phyloP scores from a whole-genome alignment of 139 green algal genomes.

The Gonium pectorale region DNA sequence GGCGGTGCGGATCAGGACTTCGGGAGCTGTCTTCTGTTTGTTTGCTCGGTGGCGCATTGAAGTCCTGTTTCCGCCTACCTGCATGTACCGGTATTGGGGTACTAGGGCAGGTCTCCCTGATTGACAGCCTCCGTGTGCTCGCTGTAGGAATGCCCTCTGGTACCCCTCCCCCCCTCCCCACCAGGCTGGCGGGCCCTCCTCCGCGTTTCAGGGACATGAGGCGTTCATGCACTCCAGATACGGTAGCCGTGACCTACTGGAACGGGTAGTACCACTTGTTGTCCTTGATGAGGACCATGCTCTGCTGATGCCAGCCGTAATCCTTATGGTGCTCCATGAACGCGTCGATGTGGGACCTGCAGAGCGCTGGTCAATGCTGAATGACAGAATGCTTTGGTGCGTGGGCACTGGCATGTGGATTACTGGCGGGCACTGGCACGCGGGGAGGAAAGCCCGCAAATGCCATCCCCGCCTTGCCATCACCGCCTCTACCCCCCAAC shows the following conservation, averaged over 20 bases:
- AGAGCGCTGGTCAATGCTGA: too few relatives aligned
- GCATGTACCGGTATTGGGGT: not conserved
- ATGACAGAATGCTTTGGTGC: too few relatives aligned
- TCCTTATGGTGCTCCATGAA: not conserved
- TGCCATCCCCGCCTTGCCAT: too few relatives aligned
- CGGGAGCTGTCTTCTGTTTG: too few relatives aligned
- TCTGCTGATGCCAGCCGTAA: not conserved
- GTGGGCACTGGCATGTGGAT: too few relatives aligned
- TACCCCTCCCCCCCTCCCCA: too few relatives aligned
- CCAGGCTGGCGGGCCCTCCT: not conserved
- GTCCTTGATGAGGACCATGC: not conserved
- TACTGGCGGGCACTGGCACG: too few relatives aligned
- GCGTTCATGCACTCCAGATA: not conserved
- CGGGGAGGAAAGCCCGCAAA: too few relatives aligned
- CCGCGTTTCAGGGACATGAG: not conserved
- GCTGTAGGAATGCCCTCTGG: not conserved
- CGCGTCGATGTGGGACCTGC: not conserved
- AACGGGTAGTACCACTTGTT: conserved; percentile 12
- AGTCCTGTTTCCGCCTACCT: not conserved
- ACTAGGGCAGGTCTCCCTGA: not conserved
- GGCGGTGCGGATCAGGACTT: too few relatives aligned
- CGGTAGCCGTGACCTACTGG: not conserved
- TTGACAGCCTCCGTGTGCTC: not conserved
- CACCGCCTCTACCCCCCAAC: too few relatives aligned
- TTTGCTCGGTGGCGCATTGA: too few relatives aligned